Conservation (phyloP, 2,329 filamentous ascomycete species). For the Sclerotinia minor region DNA sequence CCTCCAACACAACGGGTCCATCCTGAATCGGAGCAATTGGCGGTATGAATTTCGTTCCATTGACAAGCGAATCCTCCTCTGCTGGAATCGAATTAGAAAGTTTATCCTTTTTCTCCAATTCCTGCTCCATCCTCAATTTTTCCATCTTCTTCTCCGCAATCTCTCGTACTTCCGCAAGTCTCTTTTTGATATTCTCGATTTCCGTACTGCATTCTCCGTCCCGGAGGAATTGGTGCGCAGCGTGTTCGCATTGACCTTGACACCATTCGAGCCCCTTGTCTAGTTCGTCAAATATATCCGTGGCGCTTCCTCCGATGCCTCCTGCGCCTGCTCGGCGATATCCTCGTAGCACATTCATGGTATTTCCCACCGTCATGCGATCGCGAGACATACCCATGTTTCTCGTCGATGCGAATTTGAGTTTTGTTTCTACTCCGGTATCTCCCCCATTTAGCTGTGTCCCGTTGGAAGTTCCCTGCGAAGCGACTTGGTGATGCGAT, state of each 20-base stretch:
- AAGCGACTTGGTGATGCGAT: neutral
- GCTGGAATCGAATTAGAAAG: conserved; percentile 25
- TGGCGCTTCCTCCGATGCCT: conserved; percentile 23
- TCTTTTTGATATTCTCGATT: conserved; percentile 59
- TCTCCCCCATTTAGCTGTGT: conserved; percentile 29
- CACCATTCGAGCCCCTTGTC: conserved; percentile 79
- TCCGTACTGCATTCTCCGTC: conserved; percentile 82
- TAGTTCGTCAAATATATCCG: conserved; percentile 66
- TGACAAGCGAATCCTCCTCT: neutral
- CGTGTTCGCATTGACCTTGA: conserved; percentile 79
- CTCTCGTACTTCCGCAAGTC: conserved; percentile 54
- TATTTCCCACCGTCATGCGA: conserved; percentile 30
- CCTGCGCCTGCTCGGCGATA: conserved; percentile 33
- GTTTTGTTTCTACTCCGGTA: conserved; percentile 39
- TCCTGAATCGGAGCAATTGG: neutral
- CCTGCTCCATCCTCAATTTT: conserved; percentile 31
- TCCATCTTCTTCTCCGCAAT: conserved; percentile 39
- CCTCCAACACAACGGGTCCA: conserved; percentile 25
- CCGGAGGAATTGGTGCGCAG: conserved; percentile 85
- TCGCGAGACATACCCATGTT: conserved; percentile 43
- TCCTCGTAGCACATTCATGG: conserved; percentile 33
- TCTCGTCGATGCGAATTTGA: conserved; percentile 46
- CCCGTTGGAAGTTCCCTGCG: conserved; percentile 35
- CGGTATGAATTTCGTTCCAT: neutral
- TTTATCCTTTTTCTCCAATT: conserved; percentile 22